Conservation (phyloP, 202 grass and related monocot genomes). For the Setaria italica region DNA sequence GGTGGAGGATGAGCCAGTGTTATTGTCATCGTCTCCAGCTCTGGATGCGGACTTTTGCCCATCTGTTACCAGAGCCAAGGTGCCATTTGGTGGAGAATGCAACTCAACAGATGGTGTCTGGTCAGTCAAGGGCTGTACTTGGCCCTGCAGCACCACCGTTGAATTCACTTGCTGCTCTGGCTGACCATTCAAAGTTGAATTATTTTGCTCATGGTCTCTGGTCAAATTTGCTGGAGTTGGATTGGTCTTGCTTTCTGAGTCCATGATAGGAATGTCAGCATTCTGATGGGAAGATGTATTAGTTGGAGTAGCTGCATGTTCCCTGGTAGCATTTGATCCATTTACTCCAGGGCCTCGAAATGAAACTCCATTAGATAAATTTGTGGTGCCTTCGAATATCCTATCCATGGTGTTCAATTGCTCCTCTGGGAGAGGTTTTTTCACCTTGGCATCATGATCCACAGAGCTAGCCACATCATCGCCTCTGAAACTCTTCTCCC, state of each 20-base stretch:
- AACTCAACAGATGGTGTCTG: slow-evolving; percentile 33
- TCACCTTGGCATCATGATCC: slow-evolving; percentile 64
- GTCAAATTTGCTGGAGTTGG: slow-evolving; percentile 42
- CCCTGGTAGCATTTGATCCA: slow-evolving; percentile 35
- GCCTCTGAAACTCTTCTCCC: slow-evolving; percentile 71
- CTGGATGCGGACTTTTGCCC: slow-evolving; percentile 32
- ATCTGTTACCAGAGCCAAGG: slow-evolving; percentile 37
- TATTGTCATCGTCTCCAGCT: slow-evolving; percentile 25
- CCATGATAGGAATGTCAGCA: slow-evolving; percentile 12
- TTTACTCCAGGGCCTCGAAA: slow-evolving; percentile 28
- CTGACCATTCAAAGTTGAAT: slow-evolving; percentile 55
- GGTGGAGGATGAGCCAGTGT: slow-evolving; percentile 6
- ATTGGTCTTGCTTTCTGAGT: slow-evolving; percentile 40
- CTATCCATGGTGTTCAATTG: slow-evolving; percentile 65
- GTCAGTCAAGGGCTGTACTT: slow-evolving; percentile 42
- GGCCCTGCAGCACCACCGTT: slow-evolving; percentile 31
- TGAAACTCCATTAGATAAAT: slow-evolving; percentile 53
- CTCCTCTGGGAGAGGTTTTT: slow-evolving; percentile 74
- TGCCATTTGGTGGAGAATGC: slow-evolving; percentile 62
- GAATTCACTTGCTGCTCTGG: slow-evolving; percentile 51
- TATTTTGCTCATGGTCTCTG: slow-evolving; percentile 26
- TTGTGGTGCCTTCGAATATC: slow-evolving; percentile 61
- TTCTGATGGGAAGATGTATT: slow-evolving; percentile 43
- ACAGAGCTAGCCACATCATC: slow-evolving; percentile 73
- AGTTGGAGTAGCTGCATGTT: slow-evolving; percentile 26